These are phyloP conservation scores for Arctium lappa DNA, from an alignment of 129 eudicot genomes.

Conservation along the genomic window DNA sequence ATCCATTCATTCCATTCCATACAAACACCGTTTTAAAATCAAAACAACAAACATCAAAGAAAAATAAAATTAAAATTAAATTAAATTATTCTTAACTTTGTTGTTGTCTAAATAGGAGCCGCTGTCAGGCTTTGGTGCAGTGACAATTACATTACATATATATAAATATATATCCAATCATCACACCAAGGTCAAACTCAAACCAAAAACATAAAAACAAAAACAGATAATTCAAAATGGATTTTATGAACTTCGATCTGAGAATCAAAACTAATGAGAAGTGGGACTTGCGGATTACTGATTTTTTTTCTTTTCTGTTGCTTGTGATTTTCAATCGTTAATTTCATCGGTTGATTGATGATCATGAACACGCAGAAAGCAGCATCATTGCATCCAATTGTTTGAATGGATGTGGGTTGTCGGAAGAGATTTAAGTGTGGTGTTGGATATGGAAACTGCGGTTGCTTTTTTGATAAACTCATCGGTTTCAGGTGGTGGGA, in stretches of 20 bases:
- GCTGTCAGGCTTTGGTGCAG: slow-evolving; percentile 28
- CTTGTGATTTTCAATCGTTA: neutral
- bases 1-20: neutral
- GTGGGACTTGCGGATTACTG: neutral
- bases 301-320: neutral
- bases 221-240: neutral
- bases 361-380: neutral
- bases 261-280: neutral
- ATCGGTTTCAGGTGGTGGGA: neutral
- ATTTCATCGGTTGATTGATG: neutral
- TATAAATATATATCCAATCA: slow-evolving; percentile 7
- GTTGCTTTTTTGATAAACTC: neutral
- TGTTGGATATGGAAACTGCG: neutral
- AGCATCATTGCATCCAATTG: neutral
- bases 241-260: neutral
- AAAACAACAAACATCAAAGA: slow-evolving; percentile 14
- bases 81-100: slow-evolving; percentile 15
- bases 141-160: slow-evolving; percentile 18
- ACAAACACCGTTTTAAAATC: slow-evolving; percentile 19
- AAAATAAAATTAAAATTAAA: neutral
- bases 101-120: slow-evolving; percentile 19
- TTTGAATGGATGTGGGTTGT: neutral
- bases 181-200: slow-evolving; percentile 18
- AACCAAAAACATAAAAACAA: neutral
- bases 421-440: neutral